Conservation (phyloP, 257 asterid species). For the Solanum clarkiae region DNA sequence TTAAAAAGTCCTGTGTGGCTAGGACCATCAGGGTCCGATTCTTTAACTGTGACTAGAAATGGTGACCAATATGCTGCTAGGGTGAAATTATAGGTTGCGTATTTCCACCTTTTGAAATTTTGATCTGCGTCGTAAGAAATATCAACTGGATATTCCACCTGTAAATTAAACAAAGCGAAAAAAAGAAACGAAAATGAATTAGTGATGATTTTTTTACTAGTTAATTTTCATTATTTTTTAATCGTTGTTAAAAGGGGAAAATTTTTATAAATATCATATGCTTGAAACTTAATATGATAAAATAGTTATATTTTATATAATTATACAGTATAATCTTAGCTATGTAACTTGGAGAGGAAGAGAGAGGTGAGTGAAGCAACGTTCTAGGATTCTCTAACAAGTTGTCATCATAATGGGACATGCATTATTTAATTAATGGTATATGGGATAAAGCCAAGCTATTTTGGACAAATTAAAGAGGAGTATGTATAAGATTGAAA, state of each 20-base stretch:
- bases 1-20: constrained; percentile 21
- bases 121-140: constrained; percentile 24
- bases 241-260: too few species aligned
- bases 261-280: too few species aligned
- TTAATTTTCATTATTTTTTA: background rate
- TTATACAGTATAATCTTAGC: too few species aligned
- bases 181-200: background rate
- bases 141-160: constrained; percentile 42
- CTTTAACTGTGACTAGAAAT: constrained; percentile 19
- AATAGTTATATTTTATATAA: too few species aligned
- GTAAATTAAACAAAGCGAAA: background rate
- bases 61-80: constrained; percentile 33
- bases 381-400: background rate
- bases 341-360: too few species aligned
- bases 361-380: background rate
- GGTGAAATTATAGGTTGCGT: constrained; percentile 33
- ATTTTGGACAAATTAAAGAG: background rate
- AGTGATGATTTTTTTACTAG: background rate
- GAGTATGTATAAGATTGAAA: background rate
- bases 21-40: constrained; percentile 14
- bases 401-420: background rate
- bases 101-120: constrained; percentile 39
- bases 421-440: background rate
- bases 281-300: too few species aligned
- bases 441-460: background rate